Percentiles rank a stretch among this genome's conserved stretches.
Evolutionary conservation across 495 filamentous ascomycete species (phyloP).

Genomic region (Penicillium dipodomyicola): DNA sequence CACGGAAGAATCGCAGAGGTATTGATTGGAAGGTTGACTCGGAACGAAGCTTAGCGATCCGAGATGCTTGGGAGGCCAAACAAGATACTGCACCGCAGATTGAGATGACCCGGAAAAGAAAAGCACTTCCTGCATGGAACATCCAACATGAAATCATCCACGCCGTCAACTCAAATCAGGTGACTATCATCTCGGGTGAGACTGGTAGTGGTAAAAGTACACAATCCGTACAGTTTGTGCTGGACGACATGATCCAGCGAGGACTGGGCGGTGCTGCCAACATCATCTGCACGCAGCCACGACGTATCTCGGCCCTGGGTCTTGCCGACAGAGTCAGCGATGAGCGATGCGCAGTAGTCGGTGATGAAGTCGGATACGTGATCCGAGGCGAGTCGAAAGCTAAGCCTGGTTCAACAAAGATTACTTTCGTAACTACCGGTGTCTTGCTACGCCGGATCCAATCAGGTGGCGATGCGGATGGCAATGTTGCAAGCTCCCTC

Average conservation of each 20-base stretch:
- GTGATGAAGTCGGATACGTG: constrained; percentile 89
- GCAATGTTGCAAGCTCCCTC: constrained; percentile 74
- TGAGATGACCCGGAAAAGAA: constrained; percentile 66
- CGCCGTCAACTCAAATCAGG: constrained; percentile 70
- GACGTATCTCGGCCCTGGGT: constrained; percentile 90
- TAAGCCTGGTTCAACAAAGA: constrained; percentile 67
- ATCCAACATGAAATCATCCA: constrained; percentile 70
- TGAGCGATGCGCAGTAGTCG: constrained; percentile 77
- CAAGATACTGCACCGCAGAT: constrained; percentile 58
- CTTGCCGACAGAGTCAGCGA: constrained; percentile 93
- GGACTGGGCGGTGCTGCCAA: constrained; percentile 75
- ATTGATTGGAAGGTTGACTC: constrained; percentile 40
- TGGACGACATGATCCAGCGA: constrained; percentile 83
- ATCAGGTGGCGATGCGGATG: constrained; percentile 71
- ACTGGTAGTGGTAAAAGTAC: constrained; percentile 97
- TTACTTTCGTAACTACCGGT: constrained; percentile 95
- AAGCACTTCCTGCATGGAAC: constrained; percentile 83
- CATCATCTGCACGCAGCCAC: constrained; percentile 93
- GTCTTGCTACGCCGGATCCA: constrained; percentile 89
- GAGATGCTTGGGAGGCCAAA: constrained; percentile 53
- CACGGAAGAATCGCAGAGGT: constrained; percentile 44
- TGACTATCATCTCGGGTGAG: constrained; percentile 94
- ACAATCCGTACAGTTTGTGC: constrained; percentile 91
- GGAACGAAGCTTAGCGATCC: constrained; percentile 41
- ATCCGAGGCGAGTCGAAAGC: constrained; percentile 87